These are phyloP conservation scores for Trifolium pratense DNA, from an alignment of 306 rosid species.

Conservation along the genomic window DNA sequence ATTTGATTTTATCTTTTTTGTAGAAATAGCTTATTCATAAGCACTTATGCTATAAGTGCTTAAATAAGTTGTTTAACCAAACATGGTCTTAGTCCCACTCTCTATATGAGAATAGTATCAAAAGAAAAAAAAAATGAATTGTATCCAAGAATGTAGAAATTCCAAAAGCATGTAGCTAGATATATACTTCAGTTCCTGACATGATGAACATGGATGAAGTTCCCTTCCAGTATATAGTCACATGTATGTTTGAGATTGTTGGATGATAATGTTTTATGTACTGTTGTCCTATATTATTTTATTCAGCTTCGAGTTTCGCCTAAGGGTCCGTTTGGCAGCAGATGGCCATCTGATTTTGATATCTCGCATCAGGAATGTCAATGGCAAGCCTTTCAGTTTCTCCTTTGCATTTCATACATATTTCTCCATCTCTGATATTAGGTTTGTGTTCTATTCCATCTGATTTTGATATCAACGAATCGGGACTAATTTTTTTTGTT, in stretches of 20 bases:
- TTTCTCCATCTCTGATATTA: constrained; percentile 78
- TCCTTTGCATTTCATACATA: constrained; percentile 84
- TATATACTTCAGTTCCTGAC: neutral
- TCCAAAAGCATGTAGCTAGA: neutral
- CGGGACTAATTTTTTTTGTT: neutral
- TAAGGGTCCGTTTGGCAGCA: constrained; percentile 69
- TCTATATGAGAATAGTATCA: neutral
- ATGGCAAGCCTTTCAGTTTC: constrained; percentile 84
- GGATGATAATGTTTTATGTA: constrained; percentile 21
- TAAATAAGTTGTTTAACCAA: too few species aligned
- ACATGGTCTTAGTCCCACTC: neutral
- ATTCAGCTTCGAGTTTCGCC: constrained; percentile 87
- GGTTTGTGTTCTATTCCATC: constrained; percentile 48
- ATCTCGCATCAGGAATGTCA: constrained; percentile 83
- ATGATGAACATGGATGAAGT: neutral
- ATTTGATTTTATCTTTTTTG: too few species aligned
- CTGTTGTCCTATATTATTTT: constrained; percentile 4
- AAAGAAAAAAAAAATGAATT: neutral
- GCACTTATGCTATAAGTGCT: too few species aligned
- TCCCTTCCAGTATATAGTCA: neutral
- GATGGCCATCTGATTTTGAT: constrained; percentile 64
- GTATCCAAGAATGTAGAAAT: neutral
- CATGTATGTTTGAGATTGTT: neutral
- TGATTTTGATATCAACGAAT: neutral
- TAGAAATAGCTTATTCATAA: too few species aligned